Base-by-base conservation (phyloP, 345 rosid genomes). In the Melastoma malabathricum region DNA sequence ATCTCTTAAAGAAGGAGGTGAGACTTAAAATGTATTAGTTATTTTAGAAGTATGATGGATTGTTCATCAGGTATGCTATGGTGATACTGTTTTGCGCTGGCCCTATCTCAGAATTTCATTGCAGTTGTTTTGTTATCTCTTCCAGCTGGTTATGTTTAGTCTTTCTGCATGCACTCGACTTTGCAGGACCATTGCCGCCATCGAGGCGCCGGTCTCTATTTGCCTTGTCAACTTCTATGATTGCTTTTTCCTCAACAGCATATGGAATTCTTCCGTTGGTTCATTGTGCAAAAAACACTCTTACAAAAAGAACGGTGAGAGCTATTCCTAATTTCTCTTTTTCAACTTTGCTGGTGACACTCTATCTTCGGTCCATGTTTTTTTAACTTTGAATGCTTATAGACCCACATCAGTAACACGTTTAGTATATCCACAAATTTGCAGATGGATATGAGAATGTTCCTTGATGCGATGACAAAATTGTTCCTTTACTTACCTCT, bases 121-220 rank as follows among this genome's bases (percentile, higher is more conserved):
- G 15, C 15, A 23, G 25, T 29, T 5, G 41, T 12, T 9, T 47
- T 47, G 38, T 27, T 44, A 13, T 15, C 23, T 18, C 38, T 46
- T 46, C 23, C 22, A 20, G 38, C 16, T 20, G 13, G 25, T 25
- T 38, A 25, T 31, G 39, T 55, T 55, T 19, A 15, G 19, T 54
- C 38, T 39, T 29, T 54, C 19, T 29, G 29, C 47, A 43, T 18
- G 16, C 1, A 16, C 44, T 53, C 18, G 45, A 41, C 63, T 48
- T 77, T 72, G 59, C 80, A 87, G 98, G 81, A 54, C 74, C 79
- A 46, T 77, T 92, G 58, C 93, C 83, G 38, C 80, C 97, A 46
- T 79, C 98, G 13, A 61, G 80, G 17, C 69, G 88, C 58, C 79
- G 98, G 66, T 87, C 93, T 13, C 94, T 92, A 56, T 84, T 82